These are phyloP conservation scores for Coriolopsis trogii DNA, from an alignment of 1,284 basidiomycete species.

Conservation along the genomic window DNA sequence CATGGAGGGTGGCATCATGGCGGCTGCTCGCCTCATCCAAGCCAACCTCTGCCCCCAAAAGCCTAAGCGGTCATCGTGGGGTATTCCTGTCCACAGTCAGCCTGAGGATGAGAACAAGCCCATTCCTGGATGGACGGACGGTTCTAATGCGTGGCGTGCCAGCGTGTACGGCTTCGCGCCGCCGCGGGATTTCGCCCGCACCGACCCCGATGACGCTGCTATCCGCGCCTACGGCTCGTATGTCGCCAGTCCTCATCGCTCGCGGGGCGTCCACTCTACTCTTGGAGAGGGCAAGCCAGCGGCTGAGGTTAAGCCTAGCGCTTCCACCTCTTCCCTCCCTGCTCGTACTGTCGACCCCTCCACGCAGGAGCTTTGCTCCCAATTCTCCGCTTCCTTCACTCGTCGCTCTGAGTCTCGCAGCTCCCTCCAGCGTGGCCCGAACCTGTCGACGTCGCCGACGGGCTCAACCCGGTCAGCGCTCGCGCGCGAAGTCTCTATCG, in stretches of 20 bases:
- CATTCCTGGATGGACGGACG: conserved; percentile 73
- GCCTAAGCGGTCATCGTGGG: conserved; percentile 30
- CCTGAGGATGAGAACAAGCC: conserved; percentile 35
- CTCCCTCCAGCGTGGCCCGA: conserved; percentile 35
- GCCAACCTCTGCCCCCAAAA: conserved; percentile 49
- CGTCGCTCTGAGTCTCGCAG: conserved; percentile 54
- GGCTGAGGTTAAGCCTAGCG: conserved; percentile 27
- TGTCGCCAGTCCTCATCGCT: conserved; percentile 51
- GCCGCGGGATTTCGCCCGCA: conserved; percentile 32
- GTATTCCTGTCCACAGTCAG: conserved; percentile 23
- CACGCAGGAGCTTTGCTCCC: conserved; percentile 47
- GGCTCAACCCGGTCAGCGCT: conserved; percentile 32
- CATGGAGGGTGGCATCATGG: conserved; percentile 65
- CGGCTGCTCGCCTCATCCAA: conserved; percentile 61
- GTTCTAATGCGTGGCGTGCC: conserved; percentile 64
- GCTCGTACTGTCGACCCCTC: conserved; percentile 23
- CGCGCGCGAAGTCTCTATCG: conserved; percentile 49
- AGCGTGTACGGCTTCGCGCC: conserved; percentile 52
- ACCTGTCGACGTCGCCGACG: conserved; percentile 36
- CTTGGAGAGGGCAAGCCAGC: conserved; percentile 37
- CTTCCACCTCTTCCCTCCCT: conserved; percentile 17
- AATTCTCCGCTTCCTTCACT: conserved; percentile 55
- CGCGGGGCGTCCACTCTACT: conserved; percentile 51
- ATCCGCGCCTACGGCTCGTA: conserved; percentile 45
- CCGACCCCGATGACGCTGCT: conserved; percentile 29